Percentiles rank a stretch among this genome's conserved stretches.
Conservation (phyloP, 179 eudicot species). For the Carnegiea gigantea region DNA sequence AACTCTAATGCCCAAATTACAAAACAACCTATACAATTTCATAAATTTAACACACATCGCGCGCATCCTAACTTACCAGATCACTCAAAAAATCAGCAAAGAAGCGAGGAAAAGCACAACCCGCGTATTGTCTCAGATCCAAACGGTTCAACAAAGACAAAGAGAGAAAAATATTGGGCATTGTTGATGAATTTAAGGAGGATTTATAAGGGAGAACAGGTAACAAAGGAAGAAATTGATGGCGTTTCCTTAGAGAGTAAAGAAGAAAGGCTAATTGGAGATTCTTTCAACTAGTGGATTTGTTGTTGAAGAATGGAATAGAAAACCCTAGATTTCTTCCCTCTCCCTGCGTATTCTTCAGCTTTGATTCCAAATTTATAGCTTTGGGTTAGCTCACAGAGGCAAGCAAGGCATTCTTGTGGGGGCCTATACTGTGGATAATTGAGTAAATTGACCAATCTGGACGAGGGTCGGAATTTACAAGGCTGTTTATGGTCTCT, state of each 20-base stretch:
- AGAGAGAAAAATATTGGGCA: constrained; percentile 11
- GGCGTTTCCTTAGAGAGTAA: background rate
- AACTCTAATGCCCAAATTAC: background rate
- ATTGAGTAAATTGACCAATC: too few relatives aligned
- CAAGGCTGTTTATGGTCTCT: too few relatives aligned
- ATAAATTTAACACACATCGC: background rate
- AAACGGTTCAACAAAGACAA: constrained; percentile 7
- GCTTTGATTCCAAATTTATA: constrained; percentile 26
- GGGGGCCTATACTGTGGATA: too few relatives aligned
- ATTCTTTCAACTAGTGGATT: constrained; percentile 20
- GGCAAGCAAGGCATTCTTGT: background rate
- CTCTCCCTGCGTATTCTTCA: background rate
- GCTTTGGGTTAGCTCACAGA: constrained; percentile 17
- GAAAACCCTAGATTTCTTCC: constrained; percentile 11
- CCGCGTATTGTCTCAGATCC: background rate
- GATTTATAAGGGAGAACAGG: constrained; percentile 24
- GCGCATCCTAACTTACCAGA: background rate
- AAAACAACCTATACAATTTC: background rate
- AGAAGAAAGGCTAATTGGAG: constrained; percentile 32
- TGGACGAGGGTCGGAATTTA: too few relatives aligned
- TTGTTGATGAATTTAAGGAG: background rate
- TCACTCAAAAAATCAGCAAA: background rate
- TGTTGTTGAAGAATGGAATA: constrained; percentile 21
- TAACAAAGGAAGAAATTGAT: constrained; percentile 20
- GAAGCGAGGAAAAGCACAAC: background rate